Evolutionary conservation across 106 monocot genomes (phyloP).

Genomic region (Apostasia ramifera): DNA sequence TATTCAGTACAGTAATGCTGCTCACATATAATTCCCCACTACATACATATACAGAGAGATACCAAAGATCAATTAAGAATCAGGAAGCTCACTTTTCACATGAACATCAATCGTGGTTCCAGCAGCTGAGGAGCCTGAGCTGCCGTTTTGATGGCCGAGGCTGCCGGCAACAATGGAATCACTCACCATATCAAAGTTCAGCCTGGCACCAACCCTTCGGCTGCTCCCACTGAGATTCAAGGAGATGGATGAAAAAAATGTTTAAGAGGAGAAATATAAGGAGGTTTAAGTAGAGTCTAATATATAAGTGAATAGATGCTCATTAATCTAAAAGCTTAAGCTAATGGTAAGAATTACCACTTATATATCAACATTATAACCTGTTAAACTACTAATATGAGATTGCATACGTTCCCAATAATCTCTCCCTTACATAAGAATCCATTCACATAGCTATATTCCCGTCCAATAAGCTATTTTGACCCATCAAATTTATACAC

Average conservation of each 20-base stretch:
- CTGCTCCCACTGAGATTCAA: constrained; percentile 1
- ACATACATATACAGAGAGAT: background rate
- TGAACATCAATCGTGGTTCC: background rate
- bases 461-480: too few species aligned
- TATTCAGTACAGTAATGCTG: background rate
- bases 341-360: too few species aligned
- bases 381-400: too few species aligned
- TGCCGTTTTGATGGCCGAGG: constrained; percentile 8
- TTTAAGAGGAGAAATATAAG: background rate
- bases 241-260: background rate
- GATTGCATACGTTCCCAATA: too few species aligned
- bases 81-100: constrained; percentile 4
- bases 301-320: background rate
- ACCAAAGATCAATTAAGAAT: background rate
- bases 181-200: constrained; percentile 16
- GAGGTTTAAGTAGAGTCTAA: background rate
- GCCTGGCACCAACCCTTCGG: constrained; percentile 5
- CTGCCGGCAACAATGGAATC: constrained; percentile 15
- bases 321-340: background rate
- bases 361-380: too few species aligned
- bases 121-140: constrained; percentile 1
- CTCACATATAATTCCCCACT: constrained; percentile 2
- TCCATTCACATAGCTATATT: too few species aligned
- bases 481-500: too few species aligned
- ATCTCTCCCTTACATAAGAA: too few species aligned